Evolutionary conservation across 371 early-diverging fungal genomes (phyloP).

Genomic region (Smittium mucronatum): DNA sequence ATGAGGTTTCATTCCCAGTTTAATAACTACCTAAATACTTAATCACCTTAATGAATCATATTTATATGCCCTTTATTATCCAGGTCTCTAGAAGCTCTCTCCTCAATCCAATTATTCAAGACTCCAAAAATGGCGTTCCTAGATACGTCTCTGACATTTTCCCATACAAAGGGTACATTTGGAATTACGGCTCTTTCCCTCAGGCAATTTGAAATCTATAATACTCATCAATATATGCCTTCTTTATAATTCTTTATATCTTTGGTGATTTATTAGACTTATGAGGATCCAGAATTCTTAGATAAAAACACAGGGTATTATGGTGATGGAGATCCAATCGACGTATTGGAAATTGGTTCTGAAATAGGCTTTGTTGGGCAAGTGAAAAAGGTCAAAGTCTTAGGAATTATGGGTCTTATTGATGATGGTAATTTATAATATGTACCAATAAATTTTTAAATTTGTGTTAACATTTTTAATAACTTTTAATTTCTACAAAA

Average conservation of each 20-base stretch:
- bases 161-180: constrained; percentile 98
- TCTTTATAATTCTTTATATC: not conserved
- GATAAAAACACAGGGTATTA: constrained; percentile 73
- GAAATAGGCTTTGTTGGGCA: constrained; percentile 70
- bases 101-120: constrained; percentile 97
- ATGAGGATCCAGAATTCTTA: constrained; percentile 82
- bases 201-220: constrained; percentile 29
- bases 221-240: not conserved
- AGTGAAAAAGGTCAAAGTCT: constrained; percentile 91
- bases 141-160: constrained; percentile 95
- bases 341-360: constrained; percentile 94
- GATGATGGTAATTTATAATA: constrained; percentile 53
- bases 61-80: too few species aligned
- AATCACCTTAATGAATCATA: too few species aligned
- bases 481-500: too few species aligned
- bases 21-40: too few species aligned
- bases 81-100: constrained; percentile 41
- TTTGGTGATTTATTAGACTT: constrained; percentile 41
- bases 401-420: constrained; percentile 89
- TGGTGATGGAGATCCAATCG: constrained; percentile 97
- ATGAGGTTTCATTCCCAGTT: constrained; percentile 79
- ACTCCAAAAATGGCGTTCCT: constrained; percentile 91
- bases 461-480: too few species aligned
- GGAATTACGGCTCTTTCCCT: constrained; percentile 99
- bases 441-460: not conserved